A percentile compares a stretch with the other conserved stretches of the same genome.
phyloP scores from a whole-genome alignment of 192 early-diverging fungal genomes.

The Pilobolus umbonatus region DNA sequence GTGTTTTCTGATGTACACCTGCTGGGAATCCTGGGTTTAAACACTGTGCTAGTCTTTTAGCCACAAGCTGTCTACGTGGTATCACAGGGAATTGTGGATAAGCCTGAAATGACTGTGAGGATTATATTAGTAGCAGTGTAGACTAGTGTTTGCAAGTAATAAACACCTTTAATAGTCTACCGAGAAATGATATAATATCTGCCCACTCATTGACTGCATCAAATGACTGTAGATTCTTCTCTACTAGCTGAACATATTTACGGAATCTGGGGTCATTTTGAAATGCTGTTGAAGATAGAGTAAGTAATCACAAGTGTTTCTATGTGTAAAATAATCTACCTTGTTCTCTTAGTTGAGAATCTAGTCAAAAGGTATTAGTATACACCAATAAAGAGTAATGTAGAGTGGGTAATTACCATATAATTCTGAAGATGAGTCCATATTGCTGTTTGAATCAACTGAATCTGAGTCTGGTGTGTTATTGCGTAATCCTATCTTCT shows the following conservation, averaged over 20 bases:
- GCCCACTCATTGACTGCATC: slow-evolving; percentile 94
- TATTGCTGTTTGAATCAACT: no score
- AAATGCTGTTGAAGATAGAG: slow-evolving; percentile 1
- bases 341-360: not conserved
- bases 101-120: slow-evolving; percentile 65
- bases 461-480: no score
- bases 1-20: slow-evolving; percentile 91
- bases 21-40: slow-evolving; percentile 92
- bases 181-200: slow-evolving; percentile 87
- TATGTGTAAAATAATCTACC: not conserved
- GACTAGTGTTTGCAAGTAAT: not conserved
- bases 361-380: not conserved
- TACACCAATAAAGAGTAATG: no score
- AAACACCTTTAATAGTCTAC: slow-evolving; percentile 70
- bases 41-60: slow-evolving; percentile 91
- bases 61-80: slow-evolving; percentile 80
- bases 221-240: slow-evolving; percentile 85
- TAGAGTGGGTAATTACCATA: no score
- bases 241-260: slow-evolving; percentile 77
- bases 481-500: no score
- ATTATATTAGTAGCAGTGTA: not conserved
- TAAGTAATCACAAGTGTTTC: not conserved
- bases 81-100: slow-evolving; percentile 69
- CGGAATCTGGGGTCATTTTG: slow-evolving; percentile 74
- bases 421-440: no score